Evolutionary conservation across 305 asterid species (phyloP), one percentile per base, ranked within the genome.

Genomic region (Fraxinus paxiana): DNA sequence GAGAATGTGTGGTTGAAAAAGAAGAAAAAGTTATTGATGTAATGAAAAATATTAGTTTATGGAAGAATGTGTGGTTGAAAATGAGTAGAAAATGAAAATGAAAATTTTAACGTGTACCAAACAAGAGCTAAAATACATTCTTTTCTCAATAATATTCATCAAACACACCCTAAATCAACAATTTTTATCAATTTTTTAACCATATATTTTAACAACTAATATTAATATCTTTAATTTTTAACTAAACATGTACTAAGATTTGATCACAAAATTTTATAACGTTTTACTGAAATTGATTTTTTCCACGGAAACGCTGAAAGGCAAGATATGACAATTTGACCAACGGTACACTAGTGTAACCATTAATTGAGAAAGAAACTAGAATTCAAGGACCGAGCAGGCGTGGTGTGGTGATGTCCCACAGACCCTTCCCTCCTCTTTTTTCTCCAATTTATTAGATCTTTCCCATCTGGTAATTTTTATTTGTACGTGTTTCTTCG

Each of bases 391-490:
- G 51, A 10, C 51, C 51, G 51, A 10, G n/a, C 51, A 41, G 51
- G 51, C n/a, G 54, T 13, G 18, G 56, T 46, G 85, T 83, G 85
- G 86, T 77, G 88, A 83, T 81, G 83, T 76, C 82, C 80, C 82
- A 43, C 75, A 22, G 72, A 76, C 83, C 86, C 88, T 89, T 90
- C 88, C 90, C 87, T 86, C 92, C 87, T 82, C 88, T 80, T 87
- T 83, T 80, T 75, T 74, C 83, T 86, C 84, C 82, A 85, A 82
- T 87, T 88, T 77, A 80, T 86, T 89, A 89, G 94, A 91, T 91
- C 94, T 78, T 79, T 71, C 82, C 84, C 86, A 82, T 87, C 88
- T 77, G 83, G 86, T 82, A 80, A 80, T 31, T 79, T 69, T 69
- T 38, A 12, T 13, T 4, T 12, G 2, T 26, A 61, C 7, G 6